These are phyloP conservation scores for Stachybotrys echinatus DNA, from an alignment of 2,329 filamentous ascomycete species.

Conservation along the genomic window DNA sequence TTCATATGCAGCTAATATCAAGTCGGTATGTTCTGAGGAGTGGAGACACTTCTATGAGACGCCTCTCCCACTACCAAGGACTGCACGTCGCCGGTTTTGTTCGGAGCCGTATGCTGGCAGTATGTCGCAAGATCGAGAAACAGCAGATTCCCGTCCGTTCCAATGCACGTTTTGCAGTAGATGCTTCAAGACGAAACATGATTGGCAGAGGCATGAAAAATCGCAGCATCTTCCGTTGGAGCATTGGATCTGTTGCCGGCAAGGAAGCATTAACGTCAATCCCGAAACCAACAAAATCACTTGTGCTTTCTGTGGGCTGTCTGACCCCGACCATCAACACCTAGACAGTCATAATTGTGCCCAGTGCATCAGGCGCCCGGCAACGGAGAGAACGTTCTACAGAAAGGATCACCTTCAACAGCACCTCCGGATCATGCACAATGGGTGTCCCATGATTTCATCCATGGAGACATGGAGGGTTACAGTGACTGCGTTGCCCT, in stretches of 20 bases:
- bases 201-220: conserved; percentile 43
- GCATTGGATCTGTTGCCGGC: conserved; percentile 34
- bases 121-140: too few relatives aligned
- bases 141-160: too few relatives aligned
- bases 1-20: too few relatives aligned
- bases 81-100: too few relatives aligned
- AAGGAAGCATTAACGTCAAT: conserved; percentile 27
- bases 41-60: too few relatives aligned
- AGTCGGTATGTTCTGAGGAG: too few relatives aligned
- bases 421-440: conserved; percentile 31
- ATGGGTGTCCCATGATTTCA: conserved; percentile 30
- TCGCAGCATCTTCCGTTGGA: conserved; percentile 36
- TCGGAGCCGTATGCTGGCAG: too few relatives aligned
- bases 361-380: conserved; percentile 41
- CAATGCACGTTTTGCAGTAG: conserved; percentile 40
- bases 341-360: conserved; percentile 24
- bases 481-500: conserved; percentile 17
- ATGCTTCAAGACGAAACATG: conserved; percentile 35
- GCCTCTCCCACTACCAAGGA: too few relatives aligned
- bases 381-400: conserved; percentile 34
- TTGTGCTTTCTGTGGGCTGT: conserved; percentile 28
- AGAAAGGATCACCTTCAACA: conserved; percentile 34
- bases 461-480: conserved; percentile 37
- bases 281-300: conserved; percentile 31
- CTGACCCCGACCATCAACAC: conserved; percentile 22